Base-by-base conservation (phyloP, 805 yeast genomes). In the Candida nanaspora region DNA sequence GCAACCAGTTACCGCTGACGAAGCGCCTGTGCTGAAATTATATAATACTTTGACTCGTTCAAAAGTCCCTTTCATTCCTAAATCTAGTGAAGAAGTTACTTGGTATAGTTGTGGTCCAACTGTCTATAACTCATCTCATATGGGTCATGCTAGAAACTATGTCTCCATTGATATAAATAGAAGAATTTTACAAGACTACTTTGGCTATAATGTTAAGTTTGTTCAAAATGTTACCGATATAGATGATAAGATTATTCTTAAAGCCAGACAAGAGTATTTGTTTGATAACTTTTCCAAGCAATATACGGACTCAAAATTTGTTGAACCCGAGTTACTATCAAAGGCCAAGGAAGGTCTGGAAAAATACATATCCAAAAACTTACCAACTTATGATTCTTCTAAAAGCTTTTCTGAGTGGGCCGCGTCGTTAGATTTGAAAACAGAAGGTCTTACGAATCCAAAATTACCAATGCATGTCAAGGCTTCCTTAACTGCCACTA, bases 51-150 rank as follows among this genome's bases (percentile, higher is more conserved):
- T 91, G 51, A 91, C 98, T 3, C 72, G 94, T 52, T 62, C 78
- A 26, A 91, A 91, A 56, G 85, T 77, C 30, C 82, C 70, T 42
- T 91, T 93, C 53, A 61, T 79, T n/a, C 94, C 98, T 2, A 63
- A 69, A 42, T 65, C 68, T 22, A 74, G 76, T 2, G 74, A 76
- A 45, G 75, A 73, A 44, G 84, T 93, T 38, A 74, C 88, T 1
- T 93, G 98, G 98, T 93, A 93, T 67, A 85, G 88, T 43, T 93
- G 98, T 73, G 98, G 98, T 6, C 98, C 98, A 11, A 93, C 98
- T 0, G 98, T 93, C 14, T 93, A 93, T 57, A 96, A 93, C 63
- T 79, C 93, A 27, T 78, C 89, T 39, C 98, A 93, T 58, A 88
- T 93, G 97, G 98, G 98, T 19, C 98, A 93, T 61, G 98, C 98